Base-by-base conservation (phyloP, 768 basidiomycete species). In the Chalciporus sphaerocephalus region DNA sequence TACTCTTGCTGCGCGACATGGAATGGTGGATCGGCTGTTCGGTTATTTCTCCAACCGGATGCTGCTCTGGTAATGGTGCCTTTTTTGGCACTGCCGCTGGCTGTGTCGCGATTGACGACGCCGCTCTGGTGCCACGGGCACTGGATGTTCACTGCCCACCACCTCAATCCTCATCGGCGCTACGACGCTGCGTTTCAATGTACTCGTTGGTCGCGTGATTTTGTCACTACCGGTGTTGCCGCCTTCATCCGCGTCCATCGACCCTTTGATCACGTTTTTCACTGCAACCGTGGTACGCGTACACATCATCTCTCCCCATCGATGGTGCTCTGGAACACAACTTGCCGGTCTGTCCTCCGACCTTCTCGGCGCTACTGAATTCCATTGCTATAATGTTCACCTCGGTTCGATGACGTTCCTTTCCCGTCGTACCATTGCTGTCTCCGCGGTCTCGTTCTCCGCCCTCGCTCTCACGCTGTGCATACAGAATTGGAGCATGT, bases 401-500 rank as follows among this genome's bases (percentile, higher is more conserved):
- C 20, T 46, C 53, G 54, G 59, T 16, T 43, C 59, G 50, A 50
- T 32, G 51, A 47, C 25, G 43, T 42, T 44, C n/a, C 30, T 34
- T 25, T 12, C 32, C 48, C 53, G 44, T 49, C 12, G 49, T 41
- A 4, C 45, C 20, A 12, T 21, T 48, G 25, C 36, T 34, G 37
- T 34, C 45, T 22, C 17, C 35, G 45, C 35, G 44, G 46, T 44
- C 42, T 11, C 45, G 35, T 36, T 49, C 47, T 28, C 47, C 42
- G 20, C 23, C 47, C 42, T 17, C 23, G 8, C 22, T 54, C 35
- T 32, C n/a, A 43, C 32, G 44, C 41, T 36, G 40, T 34, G 21
- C 28, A 22, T 53, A 34, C 62, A 91, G 87, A 34, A 81, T 83
- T 51, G 87, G 89, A 46, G 89, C 89, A 34, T 92, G 89, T 65